Evolutionary conservation across 768 basidiomycete species (phyloP).

Genomic region (Trametes elegans): DNA sequence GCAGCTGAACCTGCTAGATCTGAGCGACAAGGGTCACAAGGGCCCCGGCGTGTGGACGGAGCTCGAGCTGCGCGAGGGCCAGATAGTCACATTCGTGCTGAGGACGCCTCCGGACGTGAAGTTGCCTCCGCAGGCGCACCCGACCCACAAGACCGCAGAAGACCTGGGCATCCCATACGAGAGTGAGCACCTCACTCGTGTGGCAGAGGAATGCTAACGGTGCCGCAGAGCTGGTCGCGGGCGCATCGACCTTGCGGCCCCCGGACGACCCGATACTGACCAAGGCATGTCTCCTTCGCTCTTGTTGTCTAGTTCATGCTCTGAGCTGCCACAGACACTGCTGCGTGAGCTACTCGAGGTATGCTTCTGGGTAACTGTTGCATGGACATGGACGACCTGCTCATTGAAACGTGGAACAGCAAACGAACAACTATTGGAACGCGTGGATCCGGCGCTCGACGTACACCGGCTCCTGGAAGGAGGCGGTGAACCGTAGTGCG

Average conservation of each 20-base stretch:
- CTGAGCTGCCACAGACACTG: slow-evolving; percentile 43
- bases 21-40: slow-evolving; percentile 69
- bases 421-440: slow-evolving; percentile 83
- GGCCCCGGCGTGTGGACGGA: slow-evolving; percentile 61
- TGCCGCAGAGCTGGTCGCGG: slow-evolving; percentile 39
- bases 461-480: slow-evolving; percentile 94
- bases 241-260: slow-evolving; percentile 44
- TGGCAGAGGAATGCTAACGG: background rate
- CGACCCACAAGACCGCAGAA: slow-evolving; percentile 41
- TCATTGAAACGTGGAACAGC: no score
- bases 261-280: slow-evolving; percentile 75
- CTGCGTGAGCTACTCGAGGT: slow-evolving; percentile 58
- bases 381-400: background rate
- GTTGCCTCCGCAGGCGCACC: slow-evolving; percentile 29
- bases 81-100: slow-evolving; percentile 86
- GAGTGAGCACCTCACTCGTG: no score
- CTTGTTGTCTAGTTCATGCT: background rate
- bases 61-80: slow-evolving; percentile 75
- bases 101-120: slow-evolving; percentile 50
- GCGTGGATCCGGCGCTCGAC: slow-evolving; percentile 87
- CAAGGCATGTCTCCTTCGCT: slow-evolving; percentile 37
- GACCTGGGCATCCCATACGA: slow-evolving; percentile 45
- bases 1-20: slow-evolving; percentile 58
- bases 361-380: slow-evolving; percentile 19
- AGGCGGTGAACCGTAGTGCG: slow-evolving; percentile 89